Evolutionary conservation across 805 yeast species (phyloP).

Genomic region (Dipodascus albidus): DNA sequence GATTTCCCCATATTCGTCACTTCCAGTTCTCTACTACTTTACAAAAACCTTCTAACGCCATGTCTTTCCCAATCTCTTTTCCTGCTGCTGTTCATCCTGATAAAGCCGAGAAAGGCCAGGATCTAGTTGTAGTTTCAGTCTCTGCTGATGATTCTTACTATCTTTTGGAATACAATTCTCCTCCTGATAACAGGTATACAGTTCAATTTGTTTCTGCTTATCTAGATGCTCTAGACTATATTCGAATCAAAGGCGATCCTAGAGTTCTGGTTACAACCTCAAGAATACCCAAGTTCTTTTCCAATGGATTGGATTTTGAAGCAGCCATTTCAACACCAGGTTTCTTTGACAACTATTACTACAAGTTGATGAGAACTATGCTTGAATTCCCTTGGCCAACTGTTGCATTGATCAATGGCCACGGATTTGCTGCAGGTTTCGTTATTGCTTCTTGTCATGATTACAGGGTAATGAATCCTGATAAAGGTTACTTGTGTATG

Average conservation of each 20-base stretch:
- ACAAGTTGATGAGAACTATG: constrained; percentile 23
- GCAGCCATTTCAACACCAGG: constrained; percentile 23
- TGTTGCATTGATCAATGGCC: constrained; percentile 29
- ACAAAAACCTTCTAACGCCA: background rate
- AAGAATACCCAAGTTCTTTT: constrained; percentile 25
- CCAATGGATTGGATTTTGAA: constrained; percentile 29
- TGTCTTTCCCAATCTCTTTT: background rate
- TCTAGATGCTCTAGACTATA: constrained; percentile 23
- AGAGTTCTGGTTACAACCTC: constrained; percentile 26
- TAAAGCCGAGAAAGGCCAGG: background rate
- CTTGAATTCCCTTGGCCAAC: constrained; percentile 31
- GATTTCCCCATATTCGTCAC: too few species aligned
- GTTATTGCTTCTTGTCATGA: constrained; percentile 29
- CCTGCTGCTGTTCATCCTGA: constrained; percentile 1
- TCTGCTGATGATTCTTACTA: constrained; percentile 19
- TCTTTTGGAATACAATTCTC: constrained; percentile 21
- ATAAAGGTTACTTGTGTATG: constrained; percentile 28
- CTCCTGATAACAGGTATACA: constrained; percentile 29
- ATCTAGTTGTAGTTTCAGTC: background rate
- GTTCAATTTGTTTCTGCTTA: constrained; percentile 23
- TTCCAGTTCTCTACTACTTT: background rate
- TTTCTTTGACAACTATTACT: constrained; percentile 24
- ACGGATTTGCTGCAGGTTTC: constrained; percentile 32
- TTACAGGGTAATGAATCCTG: constrained; percentile 29
- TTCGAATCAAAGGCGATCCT: constrained; percentile 18